Conservation (phyloP, 2,329 filamentous ascomycete species). For the Alternaria postmessia region DNA sequence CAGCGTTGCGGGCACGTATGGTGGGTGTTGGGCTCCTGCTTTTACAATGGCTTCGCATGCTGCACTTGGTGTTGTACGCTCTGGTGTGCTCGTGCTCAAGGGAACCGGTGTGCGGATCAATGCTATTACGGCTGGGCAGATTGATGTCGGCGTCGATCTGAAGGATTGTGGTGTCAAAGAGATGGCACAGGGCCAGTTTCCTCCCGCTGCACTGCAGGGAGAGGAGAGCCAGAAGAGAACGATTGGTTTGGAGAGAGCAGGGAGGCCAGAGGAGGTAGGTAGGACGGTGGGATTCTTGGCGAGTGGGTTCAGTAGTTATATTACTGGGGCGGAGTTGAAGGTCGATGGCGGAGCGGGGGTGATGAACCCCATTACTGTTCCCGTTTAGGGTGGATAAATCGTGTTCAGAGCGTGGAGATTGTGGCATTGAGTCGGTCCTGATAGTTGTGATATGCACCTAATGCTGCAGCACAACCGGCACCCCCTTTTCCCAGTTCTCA, state of each 20-base stretch:
- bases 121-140: constrained; percentile 58
- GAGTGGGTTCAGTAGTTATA: constrained; percentile 68
- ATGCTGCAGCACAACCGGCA: constrained; percentile 65
- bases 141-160: constrained; percentile 58
- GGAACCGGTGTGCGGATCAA: constrained; percentile 68
- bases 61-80: constrained; percentile 66
- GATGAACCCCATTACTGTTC: constrained; percentile 52
- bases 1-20: constrained; percentile 65
- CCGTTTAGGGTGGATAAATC: constrained; percentile 27
- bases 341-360: constrained; percentile 66
- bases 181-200: constrained; percentile 64
- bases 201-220: constrained; percentile 62
- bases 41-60: constrained; percentile 69
- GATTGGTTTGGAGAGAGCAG: constrained; percentile 67
- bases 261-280: constrained; percentile 66
- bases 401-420: background rate
- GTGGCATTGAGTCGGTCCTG: background rate
- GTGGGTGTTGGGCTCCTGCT: constrained; percentile 66
- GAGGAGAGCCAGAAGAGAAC: constrained; percentile 58
- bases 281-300: constrained; percentile 69
- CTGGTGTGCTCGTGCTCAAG: constrained; percentile 66
- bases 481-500: constrained; percentile 83
- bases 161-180: constrained; percentile 45
- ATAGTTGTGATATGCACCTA: constrained; percentile 33
- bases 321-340: constrained; percentile 68